Conservation (phyloP, 2,329 filamentous ascomycete species). For the Phaeoacremonium minimum region DNA sequence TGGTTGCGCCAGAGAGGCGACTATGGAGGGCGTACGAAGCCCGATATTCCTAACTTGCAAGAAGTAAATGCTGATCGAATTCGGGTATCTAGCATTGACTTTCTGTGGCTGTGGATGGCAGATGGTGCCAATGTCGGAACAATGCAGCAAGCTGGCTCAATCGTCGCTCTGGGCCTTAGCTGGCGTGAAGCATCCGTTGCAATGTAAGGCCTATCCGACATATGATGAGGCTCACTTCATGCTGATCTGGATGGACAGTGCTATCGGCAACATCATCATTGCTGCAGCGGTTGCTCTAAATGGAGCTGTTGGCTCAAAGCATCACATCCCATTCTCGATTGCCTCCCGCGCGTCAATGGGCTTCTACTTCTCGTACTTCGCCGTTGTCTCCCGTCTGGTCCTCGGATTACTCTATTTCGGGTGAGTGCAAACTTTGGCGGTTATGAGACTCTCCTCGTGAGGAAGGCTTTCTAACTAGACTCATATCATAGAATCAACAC, state of each 20-base stretch:
- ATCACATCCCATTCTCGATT: slow-evolving; percentile 33
- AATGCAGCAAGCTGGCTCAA: slow-evolving; percentile 16
- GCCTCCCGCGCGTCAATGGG: slow-evolving; percentile 38
- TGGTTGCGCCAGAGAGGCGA: slow-evolving; percentile 8
- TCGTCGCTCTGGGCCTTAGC: slow-evolving; percentile 15
- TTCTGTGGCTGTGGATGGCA: slow-evolving; percentile 15
- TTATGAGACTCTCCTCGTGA: no score
- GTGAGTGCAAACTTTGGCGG: neutral
- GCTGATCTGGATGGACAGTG: slow-evolving; percentile 5
- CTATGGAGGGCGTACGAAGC: slow-evolving; percentile 9
- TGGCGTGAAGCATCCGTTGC: slow-evolving; percentile 16
- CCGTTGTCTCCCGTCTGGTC: slow-evolving; percentile 34
- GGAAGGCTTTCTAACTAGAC: neutral
- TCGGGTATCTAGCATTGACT: slow-evolving; percentile 9
- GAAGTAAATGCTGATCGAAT: neutral
- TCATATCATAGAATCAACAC: slow-evolving; percentile 17
- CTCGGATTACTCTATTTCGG: slow-evolving; percentile 37
- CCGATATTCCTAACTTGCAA: neutral
- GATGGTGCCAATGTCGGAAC: slow-evolving; percentile 16
- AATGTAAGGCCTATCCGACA: slow-evolving; percentile 13
- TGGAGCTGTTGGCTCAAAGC: slow-evolving; percentile 24
- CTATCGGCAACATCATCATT: slow-evolving; percentile 29
- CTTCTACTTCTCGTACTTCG: slow-evolving; percentile 22
- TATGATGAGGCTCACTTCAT: no score
- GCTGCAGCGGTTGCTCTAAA: slow-evolving; percentile 42